phyloP scores from a whole-genome alignment of 2,329 filamentous ascomycete species.

The Phymatotrichopsis omnivora region DNA sequence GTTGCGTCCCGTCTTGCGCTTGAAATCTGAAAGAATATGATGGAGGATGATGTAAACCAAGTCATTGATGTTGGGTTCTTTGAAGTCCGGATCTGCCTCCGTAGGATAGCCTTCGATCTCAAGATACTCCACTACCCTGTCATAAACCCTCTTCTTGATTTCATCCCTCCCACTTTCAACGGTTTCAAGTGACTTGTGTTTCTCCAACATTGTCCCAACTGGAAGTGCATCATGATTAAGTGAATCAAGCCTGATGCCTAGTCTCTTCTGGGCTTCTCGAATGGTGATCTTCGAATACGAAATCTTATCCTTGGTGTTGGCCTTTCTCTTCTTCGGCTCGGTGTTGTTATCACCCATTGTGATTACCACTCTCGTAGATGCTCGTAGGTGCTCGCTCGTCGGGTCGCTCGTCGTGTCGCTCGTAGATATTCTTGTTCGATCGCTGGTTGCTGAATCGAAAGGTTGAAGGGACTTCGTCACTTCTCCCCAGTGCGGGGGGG shows the following conservation, averaged over 20 bases:
- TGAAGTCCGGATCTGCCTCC: too few species aligned
- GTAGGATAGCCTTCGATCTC: too few species aligned
- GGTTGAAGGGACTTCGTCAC: too few species aligned
- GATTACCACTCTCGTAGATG: background rate
- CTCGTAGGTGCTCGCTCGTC: conserved; percentile 3
- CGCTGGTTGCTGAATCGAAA: too few species aligned
- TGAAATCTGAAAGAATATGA: background rate
- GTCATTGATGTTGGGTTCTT: conserved; percentile 3
- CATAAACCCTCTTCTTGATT: too few species aligned
- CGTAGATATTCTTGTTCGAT: too few species aligned
- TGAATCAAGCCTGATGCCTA: too few species aligned
- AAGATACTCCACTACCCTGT: too few species aligned
- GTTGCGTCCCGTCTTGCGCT: conserved; percentile 4
- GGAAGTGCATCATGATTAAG: too few species aligned
- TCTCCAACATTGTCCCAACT: conserved; percentile 6
- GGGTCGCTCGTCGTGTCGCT: too few species aligned
- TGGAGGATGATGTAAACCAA: conserved; percentile 3
- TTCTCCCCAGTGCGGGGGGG: too few species aligned
- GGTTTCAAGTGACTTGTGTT: background rate
- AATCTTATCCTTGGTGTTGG: conserved; percentile 4
- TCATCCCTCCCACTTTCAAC: background rate
- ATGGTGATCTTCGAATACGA: conserved; percentile 14
- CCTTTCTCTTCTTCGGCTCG: too few species aligned
- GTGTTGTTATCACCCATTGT: conserved; percentile 7
- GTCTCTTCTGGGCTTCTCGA: conserved; percentile 4